Conservation (phyloP, 1,139 yeast genomes). For the Tardiomyces digboiensis region DNA sequence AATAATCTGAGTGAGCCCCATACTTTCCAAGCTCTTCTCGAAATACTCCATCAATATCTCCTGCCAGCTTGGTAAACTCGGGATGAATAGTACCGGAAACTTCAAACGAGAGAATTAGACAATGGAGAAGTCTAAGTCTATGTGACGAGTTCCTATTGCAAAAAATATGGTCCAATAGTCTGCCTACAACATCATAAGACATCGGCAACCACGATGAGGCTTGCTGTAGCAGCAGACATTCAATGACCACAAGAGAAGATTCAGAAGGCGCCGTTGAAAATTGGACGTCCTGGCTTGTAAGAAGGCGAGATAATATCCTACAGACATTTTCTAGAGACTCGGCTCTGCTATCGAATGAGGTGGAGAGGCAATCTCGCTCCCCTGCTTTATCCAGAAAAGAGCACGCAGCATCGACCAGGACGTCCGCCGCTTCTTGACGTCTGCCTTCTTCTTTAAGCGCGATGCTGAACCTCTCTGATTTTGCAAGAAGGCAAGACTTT, state of each 20-base stretch:
- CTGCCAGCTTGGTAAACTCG: background rate
- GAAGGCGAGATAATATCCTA: background rate
- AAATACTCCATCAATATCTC: background rate
- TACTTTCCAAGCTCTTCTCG: background rate
- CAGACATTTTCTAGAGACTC: background rate
- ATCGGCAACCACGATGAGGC: background rate
- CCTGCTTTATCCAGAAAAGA: background rate
- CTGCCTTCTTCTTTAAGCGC: background rate
- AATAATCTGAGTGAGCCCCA: background rate
- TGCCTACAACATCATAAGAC: background rate
- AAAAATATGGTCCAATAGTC: background rate
- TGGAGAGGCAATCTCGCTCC: background rate
- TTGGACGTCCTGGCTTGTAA: background rate
- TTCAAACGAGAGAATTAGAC: background rate
- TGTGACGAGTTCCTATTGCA: background rate
- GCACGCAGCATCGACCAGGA: background rate
- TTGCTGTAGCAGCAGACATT: background rate
- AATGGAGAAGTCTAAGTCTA: background rate
- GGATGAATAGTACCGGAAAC: background rate
- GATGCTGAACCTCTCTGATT: background rate
- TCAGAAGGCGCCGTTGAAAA: background rate
- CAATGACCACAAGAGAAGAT: background rate
- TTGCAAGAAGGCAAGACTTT: background rate
- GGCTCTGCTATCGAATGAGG: background rate
- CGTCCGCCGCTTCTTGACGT: background rate